Conservation (phyloP, 164 flowering plant species). For the Hamamelis virginiana region DNA sequence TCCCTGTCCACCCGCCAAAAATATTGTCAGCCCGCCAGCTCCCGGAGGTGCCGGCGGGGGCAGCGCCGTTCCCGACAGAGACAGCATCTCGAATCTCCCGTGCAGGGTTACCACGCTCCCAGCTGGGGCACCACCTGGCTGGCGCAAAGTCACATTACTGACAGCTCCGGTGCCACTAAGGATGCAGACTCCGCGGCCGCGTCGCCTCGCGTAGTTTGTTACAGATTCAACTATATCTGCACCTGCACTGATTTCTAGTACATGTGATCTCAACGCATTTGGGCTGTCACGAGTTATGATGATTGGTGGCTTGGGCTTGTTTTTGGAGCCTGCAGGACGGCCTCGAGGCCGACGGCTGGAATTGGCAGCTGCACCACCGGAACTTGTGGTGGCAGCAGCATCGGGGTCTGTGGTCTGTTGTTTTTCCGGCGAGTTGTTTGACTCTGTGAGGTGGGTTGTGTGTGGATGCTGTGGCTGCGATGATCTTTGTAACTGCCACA, state of each 20-base stretch:
- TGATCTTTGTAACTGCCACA: conserved; percentile 18
- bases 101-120: neutral
- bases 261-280: neutral
- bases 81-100: neutral
- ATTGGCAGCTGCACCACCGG: conserved; percentile 8
- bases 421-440: conserved; percentile 5
- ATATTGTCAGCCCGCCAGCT: neutral
- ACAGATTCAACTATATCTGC: neutral
- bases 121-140: neutral
- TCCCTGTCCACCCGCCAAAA: neutral
- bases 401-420: neutral
- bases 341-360: conserved; percentile 8
- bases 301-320: neutral
- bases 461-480: neutral
- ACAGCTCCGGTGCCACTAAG: neutral
- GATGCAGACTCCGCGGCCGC: neutral
- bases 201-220: neutral
- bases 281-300: neutral
- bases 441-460: neutral
- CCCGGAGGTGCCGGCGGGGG: neutral
- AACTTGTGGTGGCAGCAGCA: neutral
- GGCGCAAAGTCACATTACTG: neutral
- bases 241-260: neutral
- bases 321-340: neutral
- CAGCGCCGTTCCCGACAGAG: neutral